These are phyloP conservation scores for Dicorynia guianensis DNA, from an alignment of 306 rosid species.

Conservation along the genomic window DNA sequence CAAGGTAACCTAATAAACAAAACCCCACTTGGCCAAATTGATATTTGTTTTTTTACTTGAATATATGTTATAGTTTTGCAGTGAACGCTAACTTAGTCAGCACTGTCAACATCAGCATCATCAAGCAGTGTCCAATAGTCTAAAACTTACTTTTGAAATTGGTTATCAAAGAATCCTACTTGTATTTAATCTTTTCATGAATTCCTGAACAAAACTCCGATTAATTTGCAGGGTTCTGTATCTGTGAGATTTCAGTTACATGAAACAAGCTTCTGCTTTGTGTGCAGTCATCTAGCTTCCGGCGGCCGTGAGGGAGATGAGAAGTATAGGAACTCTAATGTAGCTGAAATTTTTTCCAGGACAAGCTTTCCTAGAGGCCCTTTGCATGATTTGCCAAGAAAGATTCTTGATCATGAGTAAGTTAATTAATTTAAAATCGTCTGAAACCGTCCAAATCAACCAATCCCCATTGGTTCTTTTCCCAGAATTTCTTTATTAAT, in stretches of 20 bases:
- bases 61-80: neutral
- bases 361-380: conserved; percentile 77
- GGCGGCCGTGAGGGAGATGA: conserved; percentile 81
- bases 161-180: conserved; percentile 1
- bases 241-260: conserved; percentile 78
- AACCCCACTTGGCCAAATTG: conserved; percentile 33
- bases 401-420: conserved; percentile 82
- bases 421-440: conserved; percentile 33
- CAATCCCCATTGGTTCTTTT: conserved; percentile 13
- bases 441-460: conserved; percentile 46
- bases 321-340: conserved; percentile 75
- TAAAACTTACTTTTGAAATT: conserved; percentile 10
- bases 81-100: conserved; percentile 7
- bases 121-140: conserved; percentile 8
- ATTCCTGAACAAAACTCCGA: conserved; percentile 6
- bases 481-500: conserved; percentile 34
- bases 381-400: conserved; percentile 71
- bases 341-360: conserved; percentile 70
- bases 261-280: conserved; percentile 88
- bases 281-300: conserved; percentile 88
- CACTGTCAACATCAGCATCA: conserved; percentile 40
- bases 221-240: conserved; percentile 79
- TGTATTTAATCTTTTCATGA: neutral
- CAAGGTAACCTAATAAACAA: conserved; percentile 61
- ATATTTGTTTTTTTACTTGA: neutral